Evolutionary conservation across 306 rosid species (phyloP), one percentile per base, ranked within the genome.

Genomic region (Elaeagnus macrophylla): DNA sequence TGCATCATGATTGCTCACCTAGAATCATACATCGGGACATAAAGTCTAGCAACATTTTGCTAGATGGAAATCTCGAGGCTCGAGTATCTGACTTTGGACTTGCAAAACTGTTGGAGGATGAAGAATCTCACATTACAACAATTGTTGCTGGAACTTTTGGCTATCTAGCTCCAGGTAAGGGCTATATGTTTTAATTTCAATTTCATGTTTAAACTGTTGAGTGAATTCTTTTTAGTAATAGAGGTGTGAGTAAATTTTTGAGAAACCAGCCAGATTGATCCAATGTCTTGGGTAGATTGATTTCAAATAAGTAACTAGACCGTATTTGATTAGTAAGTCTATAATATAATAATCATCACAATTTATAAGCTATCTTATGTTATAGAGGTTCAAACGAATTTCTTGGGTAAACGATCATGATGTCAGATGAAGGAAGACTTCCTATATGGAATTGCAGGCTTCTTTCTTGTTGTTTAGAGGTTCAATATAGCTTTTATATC

Each of bases 91-190:
- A 93, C 65, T 93, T 93, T 77, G 99, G 99, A 71, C 96, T 93
- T 25, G 99, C 99, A 35, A 93, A 93, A 68, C 89, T 93, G 32
- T 72, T 93, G 67, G 96, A 81, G 73, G 99, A 93, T 56, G 95
- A 93, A 77, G 95, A 93, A 77, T 77, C 99, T 51, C 99, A 93
- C 69, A 93, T 84, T 56, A 87, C 96, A 6, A 93, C 99, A 12
- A 93, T 84, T 63, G 99, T 93, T 73, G 99, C 96, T 36, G 99
- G 99, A 79, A 87, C 99, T 48, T 87, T 93, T 73, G 99, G 99
- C 70, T 93, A 93, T 79, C 84, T 93, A 37, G 99, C 99, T 61
- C 99, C 99, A 55, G 96, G 99, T 93, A 80, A 54, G 73, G 59
- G 53, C 48, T 76, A 58, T 48, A 10, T 37, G 55, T 55, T 55